Percentiles rank a stretch among this genome's conserved stretches.
phyloP scores from a whole-genome alignment of 2,329 filamentous ascomycete species.

The Zymoseptoria brevis region DNA sequence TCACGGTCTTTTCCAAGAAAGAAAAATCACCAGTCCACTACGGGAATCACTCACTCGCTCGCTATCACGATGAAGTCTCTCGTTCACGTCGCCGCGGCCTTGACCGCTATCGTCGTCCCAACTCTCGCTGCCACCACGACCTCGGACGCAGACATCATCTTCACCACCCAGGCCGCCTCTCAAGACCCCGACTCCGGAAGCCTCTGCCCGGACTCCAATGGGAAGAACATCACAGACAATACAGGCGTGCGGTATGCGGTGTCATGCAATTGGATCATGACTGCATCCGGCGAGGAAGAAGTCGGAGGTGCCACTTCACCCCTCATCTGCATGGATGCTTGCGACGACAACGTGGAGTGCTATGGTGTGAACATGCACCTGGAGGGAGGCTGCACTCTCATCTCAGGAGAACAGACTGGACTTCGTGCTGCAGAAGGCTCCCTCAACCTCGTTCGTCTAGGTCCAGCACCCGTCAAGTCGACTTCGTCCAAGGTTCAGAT shows the following conservation, averaged over 20 bases:
- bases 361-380: constrained; percentile 18
- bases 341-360: constrained; percentile 19
- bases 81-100: neutral
- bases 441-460: constrained; percentile 10
- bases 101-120: constrained; percentile 1
- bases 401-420: constrained; percentile 10
- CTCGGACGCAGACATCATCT: neutral
- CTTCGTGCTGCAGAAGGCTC: constrained; percentile 6
- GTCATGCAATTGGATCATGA: constrained; percentile 16
- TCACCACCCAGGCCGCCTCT: constrained; percentile 1
- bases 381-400: constrained; percentile 16
- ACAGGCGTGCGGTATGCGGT: constrained; percentile 15
- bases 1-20: neutral
- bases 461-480: neutral
- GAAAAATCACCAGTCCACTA: neutral
- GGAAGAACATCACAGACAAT: constrained; percentile 15
- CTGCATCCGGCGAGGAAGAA: constrained; percentile 7
- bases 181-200: neutral
- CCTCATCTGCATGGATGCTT: constrained; percentile 19
- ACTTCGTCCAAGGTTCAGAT: constrained; percentile 5
- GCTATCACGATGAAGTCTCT: constrained; percentile 4
- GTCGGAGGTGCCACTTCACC: constrained; percentile 8
- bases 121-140: neutral
- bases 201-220: constrained; percentile 20
- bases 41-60: neutral